phyloP scores from a whole-genome alignment of 257 asterid genomes.

The Cinchona pubescens region DNA sequence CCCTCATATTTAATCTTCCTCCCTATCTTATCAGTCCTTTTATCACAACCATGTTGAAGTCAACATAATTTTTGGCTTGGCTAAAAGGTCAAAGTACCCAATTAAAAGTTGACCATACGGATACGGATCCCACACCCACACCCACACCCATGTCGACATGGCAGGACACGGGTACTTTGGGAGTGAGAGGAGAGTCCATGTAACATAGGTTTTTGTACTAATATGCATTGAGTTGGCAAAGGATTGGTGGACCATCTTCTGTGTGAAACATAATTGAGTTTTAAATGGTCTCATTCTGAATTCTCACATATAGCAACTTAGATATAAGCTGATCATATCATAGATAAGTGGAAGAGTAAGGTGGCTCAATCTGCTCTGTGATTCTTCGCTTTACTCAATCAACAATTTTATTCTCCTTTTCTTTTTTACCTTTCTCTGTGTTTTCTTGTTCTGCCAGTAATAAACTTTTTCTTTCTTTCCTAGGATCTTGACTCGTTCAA shows the following conservation, averaged over 20 bases:
- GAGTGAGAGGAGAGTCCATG: too few relatives aligned
- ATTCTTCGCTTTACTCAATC: background rate
- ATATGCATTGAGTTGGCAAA: background rate
- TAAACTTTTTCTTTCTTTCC: conserved; percentile 18
- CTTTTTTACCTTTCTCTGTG: conserved; percentile 5
- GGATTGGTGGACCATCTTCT: background rate
- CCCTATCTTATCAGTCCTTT: too few relatives aligned
- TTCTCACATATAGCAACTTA: background rate
- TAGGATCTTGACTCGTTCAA: conserved; percentile 99
- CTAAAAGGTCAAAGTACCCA: too few relatives aligned
- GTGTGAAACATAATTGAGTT: background rate
- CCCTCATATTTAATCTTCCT: too few relatives aligned
- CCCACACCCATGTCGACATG: too few relatives aligned
- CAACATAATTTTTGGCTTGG: too few relatives aligned
- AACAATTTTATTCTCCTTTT: conserved; percentile 3
- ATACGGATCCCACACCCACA: too few relatives aligned
- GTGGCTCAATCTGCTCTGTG: background rate
- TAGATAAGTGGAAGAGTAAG: background rate
- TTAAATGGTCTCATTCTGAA: background rate
- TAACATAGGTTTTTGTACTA: too few relatives aligned
- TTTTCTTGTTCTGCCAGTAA: conserved; percentile 12
- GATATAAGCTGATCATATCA: conserved; percentile 1
- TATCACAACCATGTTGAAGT: too few relatives aligned
- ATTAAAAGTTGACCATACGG: too few relatives aligned
- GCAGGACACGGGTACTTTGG: too few relatives aligned